Base-by-base conservation (phyloP, 2,329 filamentous ascomycete genomes). In the Aspergillus fructus region DNA sequence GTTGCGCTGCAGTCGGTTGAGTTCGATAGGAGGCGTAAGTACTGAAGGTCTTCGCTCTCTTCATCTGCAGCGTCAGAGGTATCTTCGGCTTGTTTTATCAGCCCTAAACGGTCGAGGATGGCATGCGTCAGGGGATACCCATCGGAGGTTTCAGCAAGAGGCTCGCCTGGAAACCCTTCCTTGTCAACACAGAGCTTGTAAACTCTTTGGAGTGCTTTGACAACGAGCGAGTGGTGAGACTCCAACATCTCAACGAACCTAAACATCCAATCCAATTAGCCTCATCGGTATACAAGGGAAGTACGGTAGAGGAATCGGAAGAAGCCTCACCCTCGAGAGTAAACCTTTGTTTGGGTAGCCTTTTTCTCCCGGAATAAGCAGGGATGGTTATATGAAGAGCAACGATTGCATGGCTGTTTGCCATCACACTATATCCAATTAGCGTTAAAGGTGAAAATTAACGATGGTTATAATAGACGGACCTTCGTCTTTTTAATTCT, bases 401-500 rank as follows among this genome's bases (percentile, higher is more conserved):
- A 78, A 49, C 75, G 74, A 56, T 76, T 74, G 61, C 75, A 78
- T 47, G 75, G 75, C 55, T 78, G 75, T 55, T 76, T 77, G 39
- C 75, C 75, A 69, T 78, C 75, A 61, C 75, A 78, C 75, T 78
- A 8, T n/a, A 43, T 43, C 33, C 51, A 56, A 21, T 58, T 33
- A 65, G 62, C 43, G 63, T 57, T 23, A 51, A 48, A 39, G 55
- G 41, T 46, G 19, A 42, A 21, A 21, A 34, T 17, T 12, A 19
- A 39, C 37, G 40, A 49, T 37, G 42, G 45, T n/a, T 52, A 49
- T 30, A 37, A 27, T 30, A 55, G 59, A 68, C 64, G 58, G 59
- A 77, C 75, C 70, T 78, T 78, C 56, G 75, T 77, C 63, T 78
- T 78, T 61, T 78, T 78, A 45, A 78, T 73, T 54, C 75, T 72